phyloP scores from a whole-genome alignment of 2,329 filamentous ascomycete genomes.

The Beauveria australis region DNA sequence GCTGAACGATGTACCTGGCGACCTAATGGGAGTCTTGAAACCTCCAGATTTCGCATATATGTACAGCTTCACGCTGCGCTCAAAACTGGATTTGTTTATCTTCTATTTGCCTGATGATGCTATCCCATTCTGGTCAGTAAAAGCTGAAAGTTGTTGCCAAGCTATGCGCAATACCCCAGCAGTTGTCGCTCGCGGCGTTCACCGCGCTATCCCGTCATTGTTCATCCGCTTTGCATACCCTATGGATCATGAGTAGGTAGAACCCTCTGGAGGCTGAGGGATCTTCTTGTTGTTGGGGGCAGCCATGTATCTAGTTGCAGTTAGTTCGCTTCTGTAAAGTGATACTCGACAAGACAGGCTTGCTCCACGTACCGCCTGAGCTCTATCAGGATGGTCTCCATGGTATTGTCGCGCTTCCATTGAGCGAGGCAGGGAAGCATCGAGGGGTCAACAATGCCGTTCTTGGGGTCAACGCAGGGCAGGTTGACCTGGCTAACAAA shows the following conservation, averaged over 20 bases:
- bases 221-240: not conserved
- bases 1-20: not conserved
- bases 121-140: not conserved
- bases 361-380: constrained; percentile 55
- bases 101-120: not conserved
- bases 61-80: too few species aligned
- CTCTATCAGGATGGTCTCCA: constrained; percentile 89
- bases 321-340: not conserved
- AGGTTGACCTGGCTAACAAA: constrained; percentile 94
- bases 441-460: constrained; percentile 75
- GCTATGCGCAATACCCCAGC: not conserved
- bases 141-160: not conserved
- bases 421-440: constrained; percentile 78
- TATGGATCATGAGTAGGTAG: constrained; percentile 33
- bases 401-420: constrained; percentile 90
- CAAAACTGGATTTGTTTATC: not conserved
- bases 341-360: not conserved
- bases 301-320: constrained; percentile 71
- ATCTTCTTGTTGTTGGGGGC: constrained; percentile 88
- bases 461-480: constrained; percentile 78
- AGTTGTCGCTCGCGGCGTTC: not conserved
- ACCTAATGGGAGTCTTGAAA: not conserved
- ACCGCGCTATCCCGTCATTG: not conserved
- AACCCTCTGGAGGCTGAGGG: constrained; percentile 83
- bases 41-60: not conserved